Percentiles rank a stretch among this genome's conserved stretches.
phyloP scores from a whole-genome alignment of 768 basidiomycete genomes.

The Suillus discolor region DNA sequence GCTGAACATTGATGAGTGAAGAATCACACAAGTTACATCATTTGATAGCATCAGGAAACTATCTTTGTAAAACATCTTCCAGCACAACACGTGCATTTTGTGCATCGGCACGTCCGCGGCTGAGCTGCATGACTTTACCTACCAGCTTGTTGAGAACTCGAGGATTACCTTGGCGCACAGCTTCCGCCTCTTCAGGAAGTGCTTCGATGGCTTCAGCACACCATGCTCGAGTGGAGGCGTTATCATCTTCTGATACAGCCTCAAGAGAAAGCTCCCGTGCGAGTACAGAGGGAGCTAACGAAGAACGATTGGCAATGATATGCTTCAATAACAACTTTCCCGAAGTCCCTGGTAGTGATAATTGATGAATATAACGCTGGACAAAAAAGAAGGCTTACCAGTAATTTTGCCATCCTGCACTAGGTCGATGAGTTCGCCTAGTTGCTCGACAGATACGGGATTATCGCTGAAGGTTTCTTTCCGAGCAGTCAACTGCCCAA shows the following conservation, averaged over 20 bases:
- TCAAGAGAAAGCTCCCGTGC: constrained; percentile 52
- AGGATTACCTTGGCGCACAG: constrained; percentile 66
- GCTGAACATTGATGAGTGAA: neutral
- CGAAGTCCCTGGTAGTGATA: constrained; percentile 59
- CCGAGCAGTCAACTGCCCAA: constrained; percentile 72
- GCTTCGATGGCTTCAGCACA: constrained; percentile 66
- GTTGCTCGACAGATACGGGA: constrained; percentile 57
- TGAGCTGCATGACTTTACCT: constrained; percentile 84
- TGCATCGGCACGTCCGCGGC: constrained; percentile 79
- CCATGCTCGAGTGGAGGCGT: constrained; percentile 48
- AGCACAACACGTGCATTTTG: constrained; percentile 54
- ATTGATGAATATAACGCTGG: neutral
- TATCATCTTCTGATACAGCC: constrained; percentile 36
- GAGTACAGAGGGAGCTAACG: constrained; percentile 43
- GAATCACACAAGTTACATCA: neutral
- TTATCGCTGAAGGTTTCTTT: constrained; percentile 59
- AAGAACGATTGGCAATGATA: constrained; percentile 51
- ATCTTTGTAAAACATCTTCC: constrained; percentile 41
- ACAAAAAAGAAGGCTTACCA: constrained; percentile 40
- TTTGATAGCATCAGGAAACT: neutral
- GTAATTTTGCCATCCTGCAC: constrained; percentile 70
- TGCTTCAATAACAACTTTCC: constrained; percentile 78
- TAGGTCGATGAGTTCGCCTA: constrained; percentile 80
- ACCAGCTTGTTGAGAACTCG: constrained; percentile 76
- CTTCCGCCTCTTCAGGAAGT: constrained; percentile 67